A percentile compares a stretch with the other conserved stretches of the same genome.
These are phyloP conservation scores for Fusarium sp. DNA, from an alignment of 2,329 filamentous ascomycete species.

Conservation along the genomic window DNA sequence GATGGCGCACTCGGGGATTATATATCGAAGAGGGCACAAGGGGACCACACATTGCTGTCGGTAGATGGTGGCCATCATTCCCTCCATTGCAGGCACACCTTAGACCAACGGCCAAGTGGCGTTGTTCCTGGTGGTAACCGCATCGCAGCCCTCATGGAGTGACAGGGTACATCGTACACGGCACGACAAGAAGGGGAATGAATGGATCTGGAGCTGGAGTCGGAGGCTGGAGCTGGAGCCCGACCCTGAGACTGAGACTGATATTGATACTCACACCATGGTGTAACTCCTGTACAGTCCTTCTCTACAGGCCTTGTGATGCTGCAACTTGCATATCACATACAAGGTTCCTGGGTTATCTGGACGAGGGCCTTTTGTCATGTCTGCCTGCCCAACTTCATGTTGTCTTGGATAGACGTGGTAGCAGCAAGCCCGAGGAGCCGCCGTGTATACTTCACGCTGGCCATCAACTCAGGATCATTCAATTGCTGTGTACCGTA, in stretches of 20 bases:
- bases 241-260: slow-evolving; percentile 17
- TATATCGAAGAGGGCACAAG: slow-evolving; percentile 28
- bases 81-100: slow-evolving; percentile 30
- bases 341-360: slow-evolving; percentile 28
- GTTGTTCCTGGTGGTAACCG: slow-evolving; percentile 32
- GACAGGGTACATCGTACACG: slow-evolving; percentile 8
- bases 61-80: slow-evolving; percentile 20
- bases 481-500: background rate
- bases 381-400: slow-evolving; percentile 34
- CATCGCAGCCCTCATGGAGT: slow-evolving; percentile 9
- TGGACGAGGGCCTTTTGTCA: slow-evolving; percentile 16
- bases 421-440: background rate
- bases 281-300: slow-evolving; percentile 30
- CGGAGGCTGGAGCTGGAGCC: background rate
- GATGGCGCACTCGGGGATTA: slow-evolving; percentile 26
- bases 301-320: slow-evolving; percentile 11
- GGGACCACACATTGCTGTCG: background rate
- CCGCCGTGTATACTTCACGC: slow-evolving; percentile 7
- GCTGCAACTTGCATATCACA: slow-evolving; percentile 14
- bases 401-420: slow-evolving; percentile 10
- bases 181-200: slow-evolving; percentile 2
- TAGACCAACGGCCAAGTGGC: slow-evolving; percentile 18
- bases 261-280: slow-evolving; percentile 15
- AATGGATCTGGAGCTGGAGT: slow-evolving; percentile 6
- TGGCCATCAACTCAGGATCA: background rate